Evolutionary conservation across 108 stramenopile species (phyloP), one percentile per base, ranked within the genome.

Genomic region (Fragilariopsis cylindrus): DNA sequence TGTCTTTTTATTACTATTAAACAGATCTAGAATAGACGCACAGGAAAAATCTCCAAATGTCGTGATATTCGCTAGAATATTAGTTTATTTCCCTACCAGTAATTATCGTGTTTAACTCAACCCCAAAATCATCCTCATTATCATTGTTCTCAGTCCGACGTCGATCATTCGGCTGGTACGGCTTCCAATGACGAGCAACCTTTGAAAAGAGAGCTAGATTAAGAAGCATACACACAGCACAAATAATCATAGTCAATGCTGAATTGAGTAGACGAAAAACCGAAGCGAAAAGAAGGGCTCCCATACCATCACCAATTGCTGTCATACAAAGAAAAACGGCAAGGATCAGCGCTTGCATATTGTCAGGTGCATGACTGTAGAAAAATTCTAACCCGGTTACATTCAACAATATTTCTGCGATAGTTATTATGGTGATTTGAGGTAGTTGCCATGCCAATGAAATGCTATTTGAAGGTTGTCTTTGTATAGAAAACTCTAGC

Each of bases 371-470:
- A 30, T 82, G 77, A 49, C 76, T 56, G 67, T 88, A 92, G 52
- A 76, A 76, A 68, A 86, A 92, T 52, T 89, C 87, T 4, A 87
- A 64, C 3, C 85, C 86, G 6, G 88, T 92, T 11, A 87, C 81
- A 45, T 71, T 79, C 21, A 89, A 63, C 0, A 87, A 65, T 43
- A 92, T 89, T 69, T 92, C 91, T 9, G 82, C 83, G 21, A 89
- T 57, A 4, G 87, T 78, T 58, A 92, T 67, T 11, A 89, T 42
- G 4, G 86, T 81, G 57, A 85, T 83, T 68, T 92, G 91, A 7
- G 91, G 91, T 7, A 92, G 42, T 70, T 89, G 88, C 88, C 85
- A 87, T 8, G 78, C 44, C n/a, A 92, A 71, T 57, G 75, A 67
- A 3, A 92, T 52, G 6, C 40, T 69, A 44, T 74, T 57, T 19